Percentiles rank a stretch among this genome's conserved stretches.
phyloP scores from a whole-genome alignment of 345 rosid species.

The Ailanthus altissimus region DNA sequence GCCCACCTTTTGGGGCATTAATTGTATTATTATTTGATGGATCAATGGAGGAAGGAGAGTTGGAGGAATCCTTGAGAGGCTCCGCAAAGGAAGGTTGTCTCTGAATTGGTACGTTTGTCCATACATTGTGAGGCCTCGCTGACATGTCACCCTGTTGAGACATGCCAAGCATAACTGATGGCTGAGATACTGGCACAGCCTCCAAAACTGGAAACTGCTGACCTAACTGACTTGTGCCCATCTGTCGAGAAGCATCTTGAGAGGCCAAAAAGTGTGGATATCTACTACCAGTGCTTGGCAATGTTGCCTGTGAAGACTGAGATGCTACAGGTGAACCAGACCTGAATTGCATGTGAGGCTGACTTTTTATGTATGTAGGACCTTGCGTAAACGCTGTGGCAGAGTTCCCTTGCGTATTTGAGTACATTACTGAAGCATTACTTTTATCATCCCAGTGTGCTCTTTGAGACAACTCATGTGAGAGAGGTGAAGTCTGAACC shows the following conservation, averaged over 20 bases:
- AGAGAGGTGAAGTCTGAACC: slow-evolving; percentile 26
- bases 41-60: slow-evolving; percentile 21
- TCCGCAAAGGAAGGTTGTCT: slow-evolving; percentile 24
- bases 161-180: slow-evolving; percentile 16
- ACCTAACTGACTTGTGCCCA: slow-evolving; percentile 11
- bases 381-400: slow-evolving; percentile 18
- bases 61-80: slow-evolving; percentile 19
- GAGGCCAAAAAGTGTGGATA: slow-evolving; percentile 18
- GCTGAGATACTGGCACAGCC: slow-evolving; percentile 34
- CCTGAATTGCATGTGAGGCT: slow-evolving; percentile 28
- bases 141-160: slow-evolving; percentile 32
- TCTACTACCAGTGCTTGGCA: slow-evolving; percentile 27
- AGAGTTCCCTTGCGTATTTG: slow-evolving; percentile 32
- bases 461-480: slow-evolving; percentile 35
- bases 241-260: slow-evolving; percentile 23
- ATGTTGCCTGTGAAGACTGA: slow-evolving; percentile 25
- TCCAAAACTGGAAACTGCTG: slow-evolving; percentile 45
- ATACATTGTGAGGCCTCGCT: slow-evolving; percentile 28
- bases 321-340: slow-evolving; percentile 24
- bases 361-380: slow-evolving; percentile 26
- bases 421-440: slow-evolving; percentile 2
- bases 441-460: slow-evolving; percentile 24
- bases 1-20: slow-evolving; percentile 23
- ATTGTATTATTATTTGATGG: slow-evolving; percentile 24
- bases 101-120: slow-evolving; percentile 40